Evolutionary conservation across 139 green algal genomes (phyloP).

Genomic region (Desmodesmus armatus): DNA sequence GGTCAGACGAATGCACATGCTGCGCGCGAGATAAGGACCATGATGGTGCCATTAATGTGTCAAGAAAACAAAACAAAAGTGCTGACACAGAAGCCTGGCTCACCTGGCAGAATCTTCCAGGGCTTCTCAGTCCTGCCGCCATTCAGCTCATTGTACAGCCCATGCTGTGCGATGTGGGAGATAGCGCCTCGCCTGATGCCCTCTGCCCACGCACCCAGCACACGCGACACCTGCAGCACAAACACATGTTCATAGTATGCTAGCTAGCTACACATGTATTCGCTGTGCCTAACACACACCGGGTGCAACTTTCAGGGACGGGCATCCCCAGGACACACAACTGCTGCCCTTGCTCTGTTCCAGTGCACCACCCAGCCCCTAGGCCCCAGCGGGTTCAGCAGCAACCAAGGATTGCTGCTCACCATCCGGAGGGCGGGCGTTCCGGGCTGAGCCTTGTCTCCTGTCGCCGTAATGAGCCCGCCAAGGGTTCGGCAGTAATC

Average conservation of each 20-base stretch:
- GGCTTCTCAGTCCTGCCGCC: neutral
- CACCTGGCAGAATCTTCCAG: neutral
- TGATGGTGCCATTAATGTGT: neutral
- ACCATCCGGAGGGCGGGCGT: neutral
- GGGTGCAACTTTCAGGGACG: neutral
- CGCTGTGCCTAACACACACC: neutral
- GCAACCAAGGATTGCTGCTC: neutral
- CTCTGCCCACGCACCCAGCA: neutral
- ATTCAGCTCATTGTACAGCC: neutral
- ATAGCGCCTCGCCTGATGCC: neutral
- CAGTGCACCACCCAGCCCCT: no score
- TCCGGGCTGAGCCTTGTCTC: neutral
- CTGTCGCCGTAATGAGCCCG: neutral
- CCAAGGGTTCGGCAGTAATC: neutral
- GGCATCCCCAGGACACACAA: neutral
- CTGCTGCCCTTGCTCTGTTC: no score
- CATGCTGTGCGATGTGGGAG: neutral
- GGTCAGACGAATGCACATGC: no score
- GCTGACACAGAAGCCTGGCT: no score
- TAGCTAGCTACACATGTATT: neutral
- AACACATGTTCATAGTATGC: neutral
- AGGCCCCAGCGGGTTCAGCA: no score
- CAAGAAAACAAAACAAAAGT: no score
- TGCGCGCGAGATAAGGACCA: no score
- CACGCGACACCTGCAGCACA: neutral